Evolutionary conservation across 2,329 filamentous ascomycete genomes (phyloP), one percentile per base, ranked within the genome.

Genomic region (Fusarium haematococcum): DNA sequence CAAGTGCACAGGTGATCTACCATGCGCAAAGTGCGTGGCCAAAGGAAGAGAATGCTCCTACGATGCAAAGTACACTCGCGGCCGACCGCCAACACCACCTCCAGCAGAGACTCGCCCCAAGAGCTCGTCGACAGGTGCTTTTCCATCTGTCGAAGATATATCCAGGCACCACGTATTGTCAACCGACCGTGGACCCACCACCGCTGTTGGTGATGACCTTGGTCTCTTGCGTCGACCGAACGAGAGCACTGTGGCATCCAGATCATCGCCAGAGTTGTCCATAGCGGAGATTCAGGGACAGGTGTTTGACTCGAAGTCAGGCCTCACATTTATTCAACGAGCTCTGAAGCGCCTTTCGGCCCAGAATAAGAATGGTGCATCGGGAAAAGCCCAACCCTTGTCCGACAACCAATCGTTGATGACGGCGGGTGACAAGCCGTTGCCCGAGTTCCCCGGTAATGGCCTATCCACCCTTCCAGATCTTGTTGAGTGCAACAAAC

Each of bases 231-330:
- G 58, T 14, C 23, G 35, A 16, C 35, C 33, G 4, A 39, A n/a
- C 18, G 64, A 66, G 10, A 66, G 33, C 20, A 25, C 25, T 6
- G 57, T 27, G 4, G 81, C 88, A 0, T 80, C 70, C 4, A 75
- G 75, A 25, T 78, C 63, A 23, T 89, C 86, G 1, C 87, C 85
- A 1, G 87, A 85, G 58, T 83, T 84, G 5, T 84, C 82, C 6
- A 83, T 84, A 23, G 85, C 87, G 1, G 87, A 89, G 68, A 85
- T 88, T 3, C 85, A 87, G 64, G 88, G 87, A 1, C 87, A 89
- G 52, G 88, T 88, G 63, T 84, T 88, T 18, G 88, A 88, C 14
- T 84, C 86, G 6, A 86, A 87, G 0, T 89, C 88, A 2, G 86
- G 86, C 0, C 79, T 89, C 6, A 87, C 87, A 0, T 89, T 89